phyloP scores from a whole-genome alignment of 2,329 filamentous ascomycete genomes.

The Ascocoryne sarcoides region DNA sequence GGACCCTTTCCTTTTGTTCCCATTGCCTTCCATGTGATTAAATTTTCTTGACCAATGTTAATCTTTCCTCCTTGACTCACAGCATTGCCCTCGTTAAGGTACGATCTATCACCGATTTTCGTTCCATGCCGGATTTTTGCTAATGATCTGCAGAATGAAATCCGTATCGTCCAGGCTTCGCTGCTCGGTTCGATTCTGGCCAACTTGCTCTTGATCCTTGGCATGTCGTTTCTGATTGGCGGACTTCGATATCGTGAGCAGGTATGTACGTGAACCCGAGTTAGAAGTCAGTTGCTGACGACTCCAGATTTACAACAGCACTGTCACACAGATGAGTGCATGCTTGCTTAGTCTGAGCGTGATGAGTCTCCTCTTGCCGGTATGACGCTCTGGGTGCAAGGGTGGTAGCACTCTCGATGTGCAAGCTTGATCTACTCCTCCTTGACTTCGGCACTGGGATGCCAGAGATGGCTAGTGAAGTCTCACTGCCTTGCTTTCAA shows the following conservation, averaged over 20 bases:
- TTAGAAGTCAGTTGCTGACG: constrained; percentile 6
- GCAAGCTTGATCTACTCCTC: too few relatives aligned
- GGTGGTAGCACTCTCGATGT: too few relatives aligned
- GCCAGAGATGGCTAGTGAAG: too few relatives aligned
- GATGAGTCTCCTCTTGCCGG: constrained; percentile 77
- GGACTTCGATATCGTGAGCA: constrained; percentile 84
- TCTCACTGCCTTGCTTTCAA: too few relatives aligned
- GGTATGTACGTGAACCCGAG: constrained; percentile 32
- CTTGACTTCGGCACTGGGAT: too few relatives aligned
- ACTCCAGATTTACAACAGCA: constrained; percentile 77
- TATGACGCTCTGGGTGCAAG: constrained; percentile 38
- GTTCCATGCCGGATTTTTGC: constrained; percentile 20
- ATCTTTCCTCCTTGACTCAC: constrained; percentile 28
- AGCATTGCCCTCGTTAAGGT: constrained; percentile 70
- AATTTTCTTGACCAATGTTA: constrained; percentile 31
- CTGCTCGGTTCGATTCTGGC: constrained; percentile 82
- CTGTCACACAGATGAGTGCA: constrained; percentile 92
- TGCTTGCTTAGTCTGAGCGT: constrained; percentile 85
- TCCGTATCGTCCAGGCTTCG: constrained; percentile 85
- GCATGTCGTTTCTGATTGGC: constrained; percentile 84
- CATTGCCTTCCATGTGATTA: constrained; percentile 16
- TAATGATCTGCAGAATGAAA: constrained; percentile 50
- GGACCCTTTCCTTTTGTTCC: constrained; percentile 17
- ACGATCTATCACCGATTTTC: neutral
- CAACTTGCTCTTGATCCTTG: constrained; percentile 79